Evolutionary conservation across 2,329 filamentous ascomycete genomes (phyloP).

Genomic region (Ascochyta koolunga): DNA sequence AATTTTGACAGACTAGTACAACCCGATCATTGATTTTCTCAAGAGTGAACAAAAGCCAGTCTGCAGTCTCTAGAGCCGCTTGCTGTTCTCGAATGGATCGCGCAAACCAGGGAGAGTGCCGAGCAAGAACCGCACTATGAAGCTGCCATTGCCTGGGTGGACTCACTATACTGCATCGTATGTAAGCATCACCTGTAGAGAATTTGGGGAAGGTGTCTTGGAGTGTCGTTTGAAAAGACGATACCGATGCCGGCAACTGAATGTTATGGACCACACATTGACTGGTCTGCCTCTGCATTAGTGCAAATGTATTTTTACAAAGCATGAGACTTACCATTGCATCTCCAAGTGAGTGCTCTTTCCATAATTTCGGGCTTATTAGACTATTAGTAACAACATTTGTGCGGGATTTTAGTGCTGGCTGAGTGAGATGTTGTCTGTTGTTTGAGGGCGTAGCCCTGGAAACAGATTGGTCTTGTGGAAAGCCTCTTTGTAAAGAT

Average conservation of each 20-base stretch:
- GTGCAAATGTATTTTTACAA: background rate
- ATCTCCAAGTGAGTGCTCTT: background rate
- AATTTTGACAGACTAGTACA: background rate
- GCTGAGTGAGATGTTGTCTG: background rate
- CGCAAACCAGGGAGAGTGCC: constrained; percentile 24
- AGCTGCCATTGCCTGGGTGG: constrained; percentile 18
- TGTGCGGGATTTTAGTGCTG: background rate
- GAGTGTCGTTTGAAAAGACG: background rate
- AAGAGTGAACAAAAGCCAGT: constrained; percentile 5
- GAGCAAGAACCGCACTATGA: constrained; percentile 17
- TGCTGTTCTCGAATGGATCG: background rate
- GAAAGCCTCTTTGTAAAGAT: background rate
- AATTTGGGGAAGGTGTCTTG: constrained; percentile 13
- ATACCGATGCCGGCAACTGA: background rate
- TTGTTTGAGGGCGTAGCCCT: background rate
- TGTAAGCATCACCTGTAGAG: constrained; percentile 6
- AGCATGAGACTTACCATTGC: background rate
- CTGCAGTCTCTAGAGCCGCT: background rate
- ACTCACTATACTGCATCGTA: background rate
- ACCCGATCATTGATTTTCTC: constrained; percentile 4
- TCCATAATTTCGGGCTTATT: background rate
- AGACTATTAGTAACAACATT: background rate
- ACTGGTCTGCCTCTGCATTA: background rate
- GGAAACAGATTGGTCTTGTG: background rate
- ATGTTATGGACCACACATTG: background rate